Evolutionary conservation across 345 rosid genomes (phyloP).

Genomic region (Theobroma cacao): DNA sequence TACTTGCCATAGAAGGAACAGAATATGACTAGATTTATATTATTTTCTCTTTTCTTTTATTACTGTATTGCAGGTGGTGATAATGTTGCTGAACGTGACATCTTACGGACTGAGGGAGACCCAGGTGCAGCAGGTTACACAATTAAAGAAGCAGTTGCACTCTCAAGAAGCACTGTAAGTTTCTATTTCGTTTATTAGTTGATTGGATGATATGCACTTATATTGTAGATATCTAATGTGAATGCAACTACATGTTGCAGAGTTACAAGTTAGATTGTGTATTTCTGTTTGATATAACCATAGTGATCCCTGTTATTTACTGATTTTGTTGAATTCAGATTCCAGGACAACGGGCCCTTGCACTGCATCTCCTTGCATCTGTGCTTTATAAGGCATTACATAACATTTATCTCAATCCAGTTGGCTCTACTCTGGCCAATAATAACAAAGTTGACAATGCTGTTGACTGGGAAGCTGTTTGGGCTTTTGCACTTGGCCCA

Average conservation of each 20-base stretch:
- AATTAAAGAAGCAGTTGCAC: conserved; percentile 76
- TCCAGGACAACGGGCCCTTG: conserved; percentile 82
- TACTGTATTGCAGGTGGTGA: conserved; percentile 47
- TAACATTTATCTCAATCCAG: conserved; percentile 46
- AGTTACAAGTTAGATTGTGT: not conserved
- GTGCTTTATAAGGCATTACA: conserved; percentile 67
- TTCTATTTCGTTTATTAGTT: conserved; percentile 5
- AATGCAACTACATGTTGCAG: too few species aligned
- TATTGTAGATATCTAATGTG: not conserved
- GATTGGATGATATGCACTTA: conserved; percentile 1
- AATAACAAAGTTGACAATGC: conserved; percentile 27
- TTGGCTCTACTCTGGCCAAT: conserved; percentile 29
- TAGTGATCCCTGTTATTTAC: not conserved
- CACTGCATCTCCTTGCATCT: conserved; percentile 69
- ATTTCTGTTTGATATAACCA: not conserved
- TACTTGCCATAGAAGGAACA: not conserved
- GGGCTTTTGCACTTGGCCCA: conserved; percentile 95
- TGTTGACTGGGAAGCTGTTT: conserved; percentile 87
- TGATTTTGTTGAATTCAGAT: conserved; percentile 45
- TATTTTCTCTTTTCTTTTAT: not conserved
- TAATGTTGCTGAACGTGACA: conserved; percentile 68
- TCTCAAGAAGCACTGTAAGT: conserved; percentile 80
- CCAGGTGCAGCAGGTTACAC: conserved; percentile 91
- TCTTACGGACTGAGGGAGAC: conserved; percentile 84
- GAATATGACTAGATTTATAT: not conserved